A percentile compares a stretch with the other conserved stretches of the same genome.
These are phyloP conservation scores for Phytophthora kernoviae DNA, from an alignment of 352 stramenopile species.

Conservation along the genomic window DNA sequence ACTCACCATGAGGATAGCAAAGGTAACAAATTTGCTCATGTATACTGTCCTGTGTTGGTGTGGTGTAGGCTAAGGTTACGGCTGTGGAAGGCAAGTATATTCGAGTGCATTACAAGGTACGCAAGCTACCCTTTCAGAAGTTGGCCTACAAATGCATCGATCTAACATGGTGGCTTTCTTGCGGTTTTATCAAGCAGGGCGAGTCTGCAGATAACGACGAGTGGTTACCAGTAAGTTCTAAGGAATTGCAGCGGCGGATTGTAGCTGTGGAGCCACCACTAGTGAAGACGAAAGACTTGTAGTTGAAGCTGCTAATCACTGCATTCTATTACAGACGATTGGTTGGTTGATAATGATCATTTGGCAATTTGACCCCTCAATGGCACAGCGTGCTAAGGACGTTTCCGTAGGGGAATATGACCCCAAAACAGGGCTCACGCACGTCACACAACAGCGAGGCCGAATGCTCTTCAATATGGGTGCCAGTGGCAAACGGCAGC, in stretches of 20 bases:
- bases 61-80: conserved; percentile 56
- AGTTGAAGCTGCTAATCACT: conserved; percentile 7
- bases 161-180: conserved; percentile 5
- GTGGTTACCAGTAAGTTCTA: conserved; percentile 62
- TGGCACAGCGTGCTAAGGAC: conserved; percentile 39
- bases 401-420: conserved; percentile 72
- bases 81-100: conserved; percentile 78
- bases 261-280: conserved; percentile 41
- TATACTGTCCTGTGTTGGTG: neutral
- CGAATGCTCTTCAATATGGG: conserved; percentile 83
- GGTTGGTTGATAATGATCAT: conserved; percentile 2
- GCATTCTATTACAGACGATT: neutral
- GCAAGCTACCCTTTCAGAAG: neutral
- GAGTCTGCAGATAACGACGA: conserved; percentile 72
- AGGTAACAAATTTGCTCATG: conserved; percentile 8
- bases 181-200: conserved; percentile 33
- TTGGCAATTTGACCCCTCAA: too few relatives aligned
- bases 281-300: conserved; percentile 28
- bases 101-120: conserved; percentile 82
- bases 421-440: conserved; percentile 53
- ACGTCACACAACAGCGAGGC: conserved; percentile 72
- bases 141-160: neutral
- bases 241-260: conserved; percentile 50
- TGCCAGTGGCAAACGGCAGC: conserved; percentile 40
- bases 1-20: neutral